A percentile compares a stretch with the other conserved stretches of the same genome.
phyloP scores from a whole-genome alignment of 75 land plant species.

The Cupressus sempervirens region DNA sequence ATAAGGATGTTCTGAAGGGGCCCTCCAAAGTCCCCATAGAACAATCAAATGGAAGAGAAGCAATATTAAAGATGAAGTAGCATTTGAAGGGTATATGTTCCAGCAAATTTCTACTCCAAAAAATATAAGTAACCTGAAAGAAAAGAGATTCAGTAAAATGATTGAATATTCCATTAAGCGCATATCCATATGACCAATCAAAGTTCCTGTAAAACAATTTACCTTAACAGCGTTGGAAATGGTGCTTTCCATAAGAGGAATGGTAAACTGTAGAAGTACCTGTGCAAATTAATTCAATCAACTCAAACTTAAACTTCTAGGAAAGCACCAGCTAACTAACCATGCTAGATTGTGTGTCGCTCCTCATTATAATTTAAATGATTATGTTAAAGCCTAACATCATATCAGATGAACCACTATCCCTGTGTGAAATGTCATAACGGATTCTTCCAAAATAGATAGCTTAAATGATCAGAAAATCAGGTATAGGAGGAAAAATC shows the following conservation, averaged over 20 bases:
- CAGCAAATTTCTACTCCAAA: slow-evolving; percentile 75
- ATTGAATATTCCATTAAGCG: not conserved
- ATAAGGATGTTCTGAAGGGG: slow-evolving; percentile 64
- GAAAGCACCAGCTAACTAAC: not conserved
- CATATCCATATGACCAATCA: not conserved
- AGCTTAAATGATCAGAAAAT: not conserved
- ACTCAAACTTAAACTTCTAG: not conserved
- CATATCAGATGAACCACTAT: not conserved
- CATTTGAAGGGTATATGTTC: slow-evolving; percentile 83
- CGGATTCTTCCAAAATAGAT: not conserved
- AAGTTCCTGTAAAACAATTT: not conserved
- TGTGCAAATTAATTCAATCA: slow-evolving; percentile 20
- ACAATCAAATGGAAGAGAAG: slow-evolving; percentile 52
- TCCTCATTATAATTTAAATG: not conserved
- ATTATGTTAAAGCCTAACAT: slow-evolving; percentile 6
- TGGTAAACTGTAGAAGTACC: slow-evolving; percentile 92
- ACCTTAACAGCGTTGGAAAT: slow-evolving; percentile 70
- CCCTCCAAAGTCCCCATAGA: slow-evolving; percentile 70
- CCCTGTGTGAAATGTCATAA: not conserved
- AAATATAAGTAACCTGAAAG: slow-evolving; percentile 69
- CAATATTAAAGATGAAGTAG: slow-evolving; percentile 50
- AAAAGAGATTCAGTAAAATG: not conserved
- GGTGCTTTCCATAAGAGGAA: slow-evolving; percentile 79
- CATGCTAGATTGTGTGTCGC: not conserved
- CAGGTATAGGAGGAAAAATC: not conserved